phyloP scores from a whole-genome alignment of 2,329 filamentous ascomycete genomes.

The Fusarium chaquense region DNA sequence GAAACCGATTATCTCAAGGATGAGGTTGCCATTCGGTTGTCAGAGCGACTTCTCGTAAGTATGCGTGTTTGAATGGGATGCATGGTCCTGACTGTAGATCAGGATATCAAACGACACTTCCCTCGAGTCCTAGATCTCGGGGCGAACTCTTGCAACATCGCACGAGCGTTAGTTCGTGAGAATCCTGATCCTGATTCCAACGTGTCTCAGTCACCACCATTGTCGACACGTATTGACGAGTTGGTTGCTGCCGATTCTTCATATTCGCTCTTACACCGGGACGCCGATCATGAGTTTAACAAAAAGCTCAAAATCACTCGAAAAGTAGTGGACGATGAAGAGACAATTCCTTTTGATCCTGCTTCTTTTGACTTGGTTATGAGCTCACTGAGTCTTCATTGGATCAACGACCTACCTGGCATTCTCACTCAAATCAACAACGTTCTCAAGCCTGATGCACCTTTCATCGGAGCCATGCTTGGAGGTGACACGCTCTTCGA shows the following conservation, averaged over 20 bases:
- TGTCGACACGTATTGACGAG: slow-evolving; percentile 77
- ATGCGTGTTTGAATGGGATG: background rate
- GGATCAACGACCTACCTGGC: slow-evolving; percentile 96
- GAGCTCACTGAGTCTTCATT: slow-evolving; percentile 90
- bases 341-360: slow-evolving; percentile 79
- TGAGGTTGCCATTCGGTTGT: slow-evolving; percentile 86
- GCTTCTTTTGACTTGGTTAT: slow-evolving; percentile 89
- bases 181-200: slow-evolving; percentile 72
- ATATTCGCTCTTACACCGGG: slow-evolving; percentile 80
- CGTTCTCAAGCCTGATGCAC: slow-evolving; percentile 87
- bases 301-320: slow-evolving; percentile 77
- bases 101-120: slow-evolving; percentile 94
- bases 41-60: slow-evolving; percentile 82
- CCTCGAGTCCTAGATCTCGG: slow-evolving; percentile 89
- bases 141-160: slow-evolving; percentile 95
- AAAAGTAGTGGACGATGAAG: slow-evolving; percentile 79
- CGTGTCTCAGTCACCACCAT: slow-evolving; percentile 71
- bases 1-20: slow-evolving; percentile 93
- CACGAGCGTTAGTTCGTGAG: slow-evolving; percentile 79
- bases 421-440: slow-evolving; percentile 86
- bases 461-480: slow-evolving; percentile 96
- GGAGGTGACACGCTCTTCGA: slow-evolving; percentile 95
- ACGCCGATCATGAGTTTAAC: slow-evolving; percentile 81
- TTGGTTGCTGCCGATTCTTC: slow-evolving; percentile 88
- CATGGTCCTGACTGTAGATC: slow-evolving; percentile 31